Conservation (phyloP, 2,329 filamentous ascomycete species). For the Aschersonia sp. region DNA sequence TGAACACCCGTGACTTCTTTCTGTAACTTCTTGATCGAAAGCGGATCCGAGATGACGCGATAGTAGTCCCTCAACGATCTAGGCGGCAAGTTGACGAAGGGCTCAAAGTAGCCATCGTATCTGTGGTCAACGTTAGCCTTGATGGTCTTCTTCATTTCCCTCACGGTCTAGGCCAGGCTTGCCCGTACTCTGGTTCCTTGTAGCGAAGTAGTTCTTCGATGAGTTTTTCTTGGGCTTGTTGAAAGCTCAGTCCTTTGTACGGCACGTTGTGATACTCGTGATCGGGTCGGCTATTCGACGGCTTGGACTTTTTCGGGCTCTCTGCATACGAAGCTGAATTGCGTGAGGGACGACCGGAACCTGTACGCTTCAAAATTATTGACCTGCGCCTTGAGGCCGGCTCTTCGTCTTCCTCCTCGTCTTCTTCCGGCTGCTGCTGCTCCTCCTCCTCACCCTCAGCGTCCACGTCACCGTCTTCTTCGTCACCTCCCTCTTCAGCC, state of each 20-base stretch:
- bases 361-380: conserved; percentile 24
- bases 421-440: neutral
- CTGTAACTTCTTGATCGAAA: conserved; percentile 64
- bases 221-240: conserved; percentile 77
- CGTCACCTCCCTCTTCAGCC: conserved; percentile 14
- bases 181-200: conserved; percentile 46
- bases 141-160: neutral
- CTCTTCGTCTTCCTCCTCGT: conserved; percentile 9
- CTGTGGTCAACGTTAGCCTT: conserved; percentile 26
- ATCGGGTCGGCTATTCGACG: conserved; percentile 28
- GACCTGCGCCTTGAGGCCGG: conserved; percentile 19
- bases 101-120: conserved; percentile 54
- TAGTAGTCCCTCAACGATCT: conserved; percentile 75
- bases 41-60: conserved; percentile 63
- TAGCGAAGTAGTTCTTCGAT: conserved; percentile 59
- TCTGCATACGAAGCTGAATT: conserved; percentile 15
- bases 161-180: neutral
- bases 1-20: conserved; percentile 63
- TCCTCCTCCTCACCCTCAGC: conserved; percentile 15
- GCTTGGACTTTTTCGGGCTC: conserved; percentile 18
- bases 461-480: conserved; percentile 17
- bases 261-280: conserved; percentile 39
- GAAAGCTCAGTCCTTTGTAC: conserved; percentile 63
- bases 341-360: conserved; percentile 17
- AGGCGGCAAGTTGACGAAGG: conserved; percentile 66